Base-by-base conservation (phyloP, 2,329 filamentous ascomycete genomes). In the Cryphonectria naterciae region DNA sequence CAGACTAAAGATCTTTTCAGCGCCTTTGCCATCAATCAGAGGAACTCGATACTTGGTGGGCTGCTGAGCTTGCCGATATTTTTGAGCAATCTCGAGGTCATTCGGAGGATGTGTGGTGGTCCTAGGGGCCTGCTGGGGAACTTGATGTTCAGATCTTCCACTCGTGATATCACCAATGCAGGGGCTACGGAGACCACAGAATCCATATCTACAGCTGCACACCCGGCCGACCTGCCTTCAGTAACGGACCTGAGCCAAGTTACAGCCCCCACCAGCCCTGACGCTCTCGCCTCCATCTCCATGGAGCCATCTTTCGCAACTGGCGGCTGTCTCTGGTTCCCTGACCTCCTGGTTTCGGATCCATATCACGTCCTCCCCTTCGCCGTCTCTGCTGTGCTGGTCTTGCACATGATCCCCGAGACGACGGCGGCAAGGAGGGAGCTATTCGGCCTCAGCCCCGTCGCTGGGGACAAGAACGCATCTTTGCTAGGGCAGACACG, bases 281-380 rank as follows among this genome's bases (percentile, higher is more conserved):
- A 72, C 28, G 15, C 41, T 17, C 41, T 70, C 35, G 35, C 46
- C 11, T 64, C 65, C 8, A 64, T 72, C 35, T 41, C 68, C 28
- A 28, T 71, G 17, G 69, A 73, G 5, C 77, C 81, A 3, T 80
- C 81, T 1, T 75, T 89, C n/a, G 75, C 80, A 0, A 80, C 83
- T 0, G 87, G 85, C 6, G 87, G 87, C 37, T 83, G 81, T 56
- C 79, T 89, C 22, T 89, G 87, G 87, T 88, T 89, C 74, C 79
- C 82, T 2, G 84, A 89, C 73, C 81, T 89, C 35, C 85, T 84
- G 8, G 83, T 76, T 41, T 79, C 84, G 43, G 88, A 89, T 72
- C 86, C 88, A 0, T 84, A 83, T 69, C 80, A 83, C 69, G 77
- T 83, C 39, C 81, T 89, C 0, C 86, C 88, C 4, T 69, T 81